Evolutionary conservation across 2,329 filamentous ascomycete species (phyloP), one percentile per base, ranked within the genome.

Genomic region (Neophaeococcomyces aloes): DNA sequence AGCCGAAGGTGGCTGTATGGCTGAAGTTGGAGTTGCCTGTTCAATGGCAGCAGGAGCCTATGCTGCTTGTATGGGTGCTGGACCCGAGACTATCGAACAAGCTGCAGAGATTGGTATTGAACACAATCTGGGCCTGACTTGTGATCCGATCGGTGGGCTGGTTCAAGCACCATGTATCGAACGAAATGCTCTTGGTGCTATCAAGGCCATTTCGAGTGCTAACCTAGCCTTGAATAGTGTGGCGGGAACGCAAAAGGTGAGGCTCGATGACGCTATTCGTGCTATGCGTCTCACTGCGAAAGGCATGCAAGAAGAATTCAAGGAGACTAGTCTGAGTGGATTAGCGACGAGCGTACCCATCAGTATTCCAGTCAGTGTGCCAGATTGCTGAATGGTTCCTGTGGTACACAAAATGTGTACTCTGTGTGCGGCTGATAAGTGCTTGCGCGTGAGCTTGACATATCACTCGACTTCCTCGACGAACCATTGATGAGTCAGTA

Each of bases 101-200:
- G 49, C 49, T 31, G 48, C 48, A 3, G 49, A 52, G 37, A 52
- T 52, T 21, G 48, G 49, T 17, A 52, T 52, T 43, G 48, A 52
- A 47, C 49, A 52, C 40, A 52, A 52, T 37, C 40, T 52, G 5
- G 49, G 49, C n/a, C 45, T 52, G 8, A 52, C 48, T n/a, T 52
- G 48, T 13, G 49, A 52, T 19, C 49, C 49, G 7, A 47, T 52
- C 17, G 49, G 44, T 23, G 49, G 49, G 11, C 45, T 52, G 8
- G 49, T 52, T 33, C 48, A 52, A 40, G 49, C 49, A n/a, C 49
- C 48, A 1, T 52, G 48, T 25, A 52, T 52, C 23, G 49, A 52
- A 31, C 47, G 49, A 23, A 52, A 52, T 34, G 49, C 49, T 34
- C 45, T 52, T 8, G 49, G 49, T 13, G 48, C 48, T 15, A 42